Evolutionary conservation across 2,329 filamentous ascomycete species (phyloP), one percentile per base, ranked within the genome.

Genomic region (Xylaria sp.): DNA sequence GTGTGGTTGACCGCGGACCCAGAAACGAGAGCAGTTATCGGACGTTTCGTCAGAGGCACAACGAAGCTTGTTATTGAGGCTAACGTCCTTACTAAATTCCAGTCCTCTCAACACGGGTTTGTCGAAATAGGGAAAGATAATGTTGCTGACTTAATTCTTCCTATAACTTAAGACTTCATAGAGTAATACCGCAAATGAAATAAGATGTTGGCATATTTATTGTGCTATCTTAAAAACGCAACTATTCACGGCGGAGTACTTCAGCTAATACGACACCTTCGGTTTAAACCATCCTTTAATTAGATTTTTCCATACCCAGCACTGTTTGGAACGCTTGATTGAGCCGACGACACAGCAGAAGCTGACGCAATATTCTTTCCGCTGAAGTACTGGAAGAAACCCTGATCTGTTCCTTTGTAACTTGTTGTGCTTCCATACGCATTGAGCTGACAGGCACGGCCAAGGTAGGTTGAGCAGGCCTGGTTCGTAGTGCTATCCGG

Each of bases 381-480:
- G 57, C 78, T 76, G 76, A 88, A 88, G 73, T 83, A 80, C 64
- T 72, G 58, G 56, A 89, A 74, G 79, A 89, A 84, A 58, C 75
- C 77, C 12, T 82, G 81, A 73, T 85, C 83, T n/a, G 79, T 74
- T 63, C 80, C 77, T 46, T 61, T 70, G 62, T 85, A 79, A 41
- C 75, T 74, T 23, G 80, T 81, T 5, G 80, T 82, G 74, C 71
- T 77, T 55, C 80, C 80, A 70, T 82, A 84, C 45, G 80, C 81
- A 77, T 89, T 89, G 63, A 80, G 15, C 79, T 84, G 75, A 77
- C 87, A 89, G 59, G 72, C 76, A 68, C 80, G 85, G 68, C 86
- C 85, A 3, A 89, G 81, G 67, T 69, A 72, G 20, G 66, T 25
- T 30, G 66, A 61, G 65, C 70, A 73, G 7, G 68, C 65, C 30